These are phyloP conservation scores for Dipodascopsis uninucleata DNA, from an alignment of 805 yeast species.

Conservation along the genomic window DNA sequence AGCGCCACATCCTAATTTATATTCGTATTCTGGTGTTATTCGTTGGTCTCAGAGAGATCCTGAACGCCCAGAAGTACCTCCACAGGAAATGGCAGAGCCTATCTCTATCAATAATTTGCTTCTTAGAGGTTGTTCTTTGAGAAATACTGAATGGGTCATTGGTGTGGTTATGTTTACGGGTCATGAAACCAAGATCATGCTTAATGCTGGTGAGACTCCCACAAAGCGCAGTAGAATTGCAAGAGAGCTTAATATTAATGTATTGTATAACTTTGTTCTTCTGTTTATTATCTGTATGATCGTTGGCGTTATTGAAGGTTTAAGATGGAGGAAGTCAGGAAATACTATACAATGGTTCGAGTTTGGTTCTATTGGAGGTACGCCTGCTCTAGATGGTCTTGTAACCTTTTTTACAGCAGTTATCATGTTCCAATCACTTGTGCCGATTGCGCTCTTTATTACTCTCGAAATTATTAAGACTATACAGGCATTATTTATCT, in stretches of 20 bases:
- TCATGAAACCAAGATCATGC: slow-evolving; percentile 67
- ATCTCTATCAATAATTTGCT: slow-evolving; percentile 59
- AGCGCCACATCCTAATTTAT: slow-evolving; percentile 63
- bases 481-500: slow-evolving; percentile 70
- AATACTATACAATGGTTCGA: slow-evolving; percentile 58
- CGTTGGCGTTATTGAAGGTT: slow-evolving; percentile 67
- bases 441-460: slow-evolving; percentile 75
- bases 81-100: slow-evolving; percentile 46
- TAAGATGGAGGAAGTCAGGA: slow-evolving; percentile 46
- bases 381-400: slow-evolving; percentile 62
- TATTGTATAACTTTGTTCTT: slow-evolving; percentile 53
- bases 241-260: slow-evolving; percentile 63
- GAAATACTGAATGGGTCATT: slow-evolving; percentile 74
- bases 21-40: slow-evolving; percentile 62
- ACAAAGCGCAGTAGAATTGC: slow-evolving; percentile 65
- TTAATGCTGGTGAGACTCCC: slow-evolving; percentile 76
- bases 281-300: slow-evolving; percentile 64
- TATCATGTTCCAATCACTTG: slow-evolving; percentile 70
- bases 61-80: slow-evolving; percentile 33
- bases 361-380: slow-evolving; percentile 54
- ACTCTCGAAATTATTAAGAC: slow-evolving; percentile 78
- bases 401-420: slow-evolving; percentile 68
- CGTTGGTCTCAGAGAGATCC: slow-evolving; percentile 46
- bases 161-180: slow-evolving; percentile 78
- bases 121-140: slow-evolving; percentile 65